Evolutionary conservation across 2,329 filamentous ascomycete species (phyloP).

Genomic region (Monilinia laxa): DNA sequence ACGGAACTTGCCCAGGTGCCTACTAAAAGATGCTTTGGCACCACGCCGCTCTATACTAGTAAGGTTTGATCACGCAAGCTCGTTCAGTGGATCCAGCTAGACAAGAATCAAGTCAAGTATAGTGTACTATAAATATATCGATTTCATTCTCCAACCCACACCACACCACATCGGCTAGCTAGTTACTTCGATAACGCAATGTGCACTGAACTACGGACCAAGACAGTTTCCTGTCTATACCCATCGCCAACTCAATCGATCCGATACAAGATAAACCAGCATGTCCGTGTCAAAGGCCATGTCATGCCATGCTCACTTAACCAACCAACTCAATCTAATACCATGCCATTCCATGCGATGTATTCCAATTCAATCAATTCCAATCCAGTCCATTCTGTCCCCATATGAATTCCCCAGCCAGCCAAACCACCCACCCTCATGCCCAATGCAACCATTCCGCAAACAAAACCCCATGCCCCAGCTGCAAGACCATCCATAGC

Average conservation of each 20-base stretch:
- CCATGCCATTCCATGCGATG: background rate
- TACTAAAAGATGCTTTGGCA: too few relatives aligned
- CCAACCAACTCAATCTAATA: conserved; percentile 1
- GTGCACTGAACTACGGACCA: background rate
- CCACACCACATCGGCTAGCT: background rate
- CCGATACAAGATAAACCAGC: conserved; percentile 12
- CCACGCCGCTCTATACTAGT: too few relatives aligned
- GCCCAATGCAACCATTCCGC: conserved; percentile 19
- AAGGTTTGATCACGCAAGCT: too few relatives aligned
- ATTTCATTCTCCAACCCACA: background rate
- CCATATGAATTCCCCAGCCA: background rate
- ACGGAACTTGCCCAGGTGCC: too few relatives aligned
- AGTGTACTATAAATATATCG: conserved; percentile 9
- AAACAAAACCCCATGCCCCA: conserved; percentile 4
- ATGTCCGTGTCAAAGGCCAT: background rate
- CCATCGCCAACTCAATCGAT: background rate
- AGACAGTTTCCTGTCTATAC: conserved; percentile 4
- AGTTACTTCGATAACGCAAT: background rate
- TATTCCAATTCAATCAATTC: conserved; percentile 7
- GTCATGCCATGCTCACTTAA: background rate
- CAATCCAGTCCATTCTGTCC: conserved; percentile 11
- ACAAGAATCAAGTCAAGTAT: background rate
- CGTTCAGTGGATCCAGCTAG: too few relatives aligned
- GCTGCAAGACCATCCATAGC: conserved; percentile 12
- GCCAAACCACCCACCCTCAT: conserved; percentile 5